Base-by-base conservation (phyloP, 2,329 filamentous ascomycete species). In the Trichothecium roseum region DNA sequence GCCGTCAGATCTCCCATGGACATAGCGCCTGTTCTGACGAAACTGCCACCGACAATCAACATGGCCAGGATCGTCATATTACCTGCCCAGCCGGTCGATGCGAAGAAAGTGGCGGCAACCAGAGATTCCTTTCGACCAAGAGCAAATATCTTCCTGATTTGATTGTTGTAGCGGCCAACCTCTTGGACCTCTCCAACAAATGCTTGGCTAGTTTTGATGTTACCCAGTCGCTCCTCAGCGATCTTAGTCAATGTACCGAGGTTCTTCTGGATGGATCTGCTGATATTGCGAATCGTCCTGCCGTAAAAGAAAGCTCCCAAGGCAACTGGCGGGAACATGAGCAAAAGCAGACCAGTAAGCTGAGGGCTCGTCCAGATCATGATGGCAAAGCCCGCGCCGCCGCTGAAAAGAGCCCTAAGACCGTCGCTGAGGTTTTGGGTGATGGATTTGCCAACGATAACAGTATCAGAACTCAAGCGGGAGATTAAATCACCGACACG, bases 361-460 rank as follows among this genome's bases (percentile, higher is more conserved):
- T 94, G 83, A 37, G 93, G 72, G 54, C 86, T 94, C 40, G 94
- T 84, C 69, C 86, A 96, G n/a, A 84, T 76, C 91, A 98, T 98
- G 57, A 94, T 79, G 34, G 75, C 75, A 49, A 98, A 84, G 3
- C 91, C 93, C 40, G 89, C 89, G 22, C 74, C 78, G 46, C 91
- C 91, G 46, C 87, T 94, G 41, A 98, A 89, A 22, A 91, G 63
- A 13, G 91, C 82, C 41, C 91, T 75, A 35, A 98, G 70, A n/a
- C 91, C 91, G 59, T 98, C 91, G 5, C 89, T 96, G 34, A 98
- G 66, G 53, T 98, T 98, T 54, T 96, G 89, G 1, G 91, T 98
- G 45, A 98, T 94, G 50, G 87, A 94, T 62, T 98, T 98, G 53
- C 89, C 91, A 37, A 98, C 91, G 51, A 98, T 93, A 52, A 96